Conservation (phyloP, 2,329 filamentous ascomycete genomes). For the Fusarium camptoceras region DNA sequence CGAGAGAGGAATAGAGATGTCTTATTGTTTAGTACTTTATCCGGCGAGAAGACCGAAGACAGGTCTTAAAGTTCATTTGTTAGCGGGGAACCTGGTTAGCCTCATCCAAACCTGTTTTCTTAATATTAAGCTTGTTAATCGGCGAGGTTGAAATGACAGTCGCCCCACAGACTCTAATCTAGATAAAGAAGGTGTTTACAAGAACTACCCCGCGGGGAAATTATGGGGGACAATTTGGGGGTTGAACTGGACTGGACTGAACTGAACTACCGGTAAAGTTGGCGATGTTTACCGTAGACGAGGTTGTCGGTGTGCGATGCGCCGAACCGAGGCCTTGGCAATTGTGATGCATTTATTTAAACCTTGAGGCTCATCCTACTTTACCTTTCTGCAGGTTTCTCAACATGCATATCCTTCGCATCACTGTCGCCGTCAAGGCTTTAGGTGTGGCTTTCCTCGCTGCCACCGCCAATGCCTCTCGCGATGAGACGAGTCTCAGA, state of each 20-base stretch:
- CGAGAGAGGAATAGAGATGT: slow-evolving; percentile 1
- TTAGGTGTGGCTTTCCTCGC: not conserved
- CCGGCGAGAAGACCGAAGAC: not conserved
- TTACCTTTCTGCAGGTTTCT: not conserved
- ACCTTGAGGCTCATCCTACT: not conserved
- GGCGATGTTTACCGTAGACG: slow-evolving; percentile 4
- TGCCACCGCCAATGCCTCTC: not conserved
- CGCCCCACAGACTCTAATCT: slow-evolving; percentile 5
- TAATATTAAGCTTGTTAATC: slow-evolving; percentile 19
- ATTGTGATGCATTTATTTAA: slow-evolving; percentile 1
- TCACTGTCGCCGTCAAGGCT: not conserved
- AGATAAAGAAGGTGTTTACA: not conserved
- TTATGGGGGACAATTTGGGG: not conserved
- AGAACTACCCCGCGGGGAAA: slow-evolving; percentile 7
- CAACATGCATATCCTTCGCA: not conserved
- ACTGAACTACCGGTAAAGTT: not conserved
- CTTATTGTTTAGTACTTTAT: not conserved
- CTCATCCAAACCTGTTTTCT: not conserved
- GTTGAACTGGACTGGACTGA: too few species aligned
- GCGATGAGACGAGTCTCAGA: slow-evolving; percentile 3
- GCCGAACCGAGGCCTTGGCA: slow-evolving; percentile 31
- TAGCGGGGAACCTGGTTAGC: not conserved
- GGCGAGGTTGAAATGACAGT: not conserved
- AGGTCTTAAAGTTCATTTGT: not conserved
- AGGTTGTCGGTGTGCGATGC: slow-evolving; percentile 8